Base-by-base conservation (phyloP, 768 basidiomycete species). In the Leucosporidium scottii region DNA sequence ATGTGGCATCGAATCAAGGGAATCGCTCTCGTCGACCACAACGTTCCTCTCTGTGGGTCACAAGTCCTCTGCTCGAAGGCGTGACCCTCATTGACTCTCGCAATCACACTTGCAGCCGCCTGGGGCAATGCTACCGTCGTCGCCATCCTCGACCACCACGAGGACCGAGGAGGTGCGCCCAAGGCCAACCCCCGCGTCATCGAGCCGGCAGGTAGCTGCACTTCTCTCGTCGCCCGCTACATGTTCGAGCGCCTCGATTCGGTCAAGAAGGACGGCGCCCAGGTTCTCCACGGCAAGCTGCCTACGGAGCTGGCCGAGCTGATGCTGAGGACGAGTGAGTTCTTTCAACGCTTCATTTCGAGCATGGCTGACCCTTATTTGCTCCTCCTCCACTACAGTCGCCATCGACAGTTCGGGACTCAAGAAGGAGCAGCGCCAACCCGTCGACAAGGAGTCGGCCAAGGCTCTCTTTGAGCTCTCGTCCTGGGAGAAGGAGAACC, bases 1-100 rank as follows among this genome's bases (percentile, higher is more conserved):
- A 13, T 73, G 2, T 51, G 58, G 31, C 71, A 69, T 62, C 65
- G 71, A 7, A 69, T 73, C 51, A 47, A 65, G 39, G 71, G 71
- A 9, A 67, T 73, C 49, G 61, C 65, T 4, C 63, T 73, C 30
- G 71, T 73, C 53, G 71, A 73, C 49, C 71, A 73, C 68, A 73
- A 73, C 50, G 66, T 69, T 2, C 66, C 68, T 4, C 60, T 61
- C 2, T 44, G 39, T 44, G 15, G 8, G 39, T 44, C 15, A 6
- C 10, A 4, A 54, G 10, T 23, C 18, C 10, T 54, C 27, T 17
- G 6, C 27, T 53, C 17, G n/a, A n/a, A n/a, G n/a, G n/a, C n/a
- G n/a, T n/a, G n/a, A n/a, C n/a, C n/a, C n/a, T n/a, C n/a, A n/a
- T 17, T 54, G n/a, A 25, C 30, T 12, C 30, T 54, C n/a, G 7